These are phyloP conservation scores for Botrytis pseudocinerea DNA, from an alignment of 2,329 filamentous ascomycete genomes.

Conservation along the genomic window DNA sequence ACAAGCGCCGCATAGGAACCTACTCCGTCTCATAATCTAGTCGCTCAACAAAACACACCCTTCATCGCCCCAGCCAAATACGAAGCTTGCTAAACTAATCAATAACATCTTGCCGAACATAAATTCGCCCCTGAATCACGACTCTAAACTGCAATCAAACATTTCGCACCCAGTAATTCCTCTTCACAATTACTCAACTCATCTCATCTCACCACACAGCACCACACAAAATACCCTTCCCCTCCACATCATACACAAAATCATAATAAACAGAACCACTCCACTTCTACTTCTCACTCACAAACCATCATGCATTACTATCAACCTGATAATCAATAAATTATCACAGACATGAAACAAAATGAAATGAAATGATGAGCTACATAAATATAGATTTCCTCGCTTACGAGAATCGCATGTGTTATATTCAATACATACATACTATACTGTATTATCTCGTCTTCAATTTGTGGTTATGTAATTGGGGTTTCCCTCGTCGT, in stretches of 20 bases:
- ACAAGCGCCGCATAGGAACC: neutral
- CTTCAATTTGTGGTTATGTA: neutral
- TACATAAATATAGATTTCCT: neutral
- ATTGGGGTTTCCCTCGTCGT: neutral
- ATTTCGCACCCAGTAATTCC: neutral
- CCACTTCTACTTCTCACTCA: neutral
- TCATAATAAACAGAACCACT: neutral
- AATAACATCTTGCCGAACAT: neutral
- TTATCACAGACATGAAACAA: no score
- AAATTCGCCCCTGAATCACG: neutral
- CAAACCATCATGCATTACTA: neutral
- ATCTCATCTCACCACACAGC: neutral
- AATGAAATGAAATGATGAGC: neutral
- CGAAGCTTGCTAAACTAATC: neutral
- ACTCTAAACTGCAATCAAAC: neutral
- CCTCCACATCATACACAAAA: neutral
- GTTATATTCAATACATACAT: no score
- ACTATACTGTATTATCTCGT: no score
- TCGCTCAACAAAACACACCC: neutral
- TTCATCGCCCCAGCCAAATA: neutral
- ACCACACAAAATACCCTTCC: no score
- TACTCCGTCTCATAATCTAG: neutral
- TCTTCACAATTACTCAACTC: neutral
- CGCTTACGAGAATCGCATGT: neutral
- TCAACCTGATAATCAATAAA: no score